Evolutionary conservation across 306 rosid species (phyloP).

Genomic region (Vigna nakashimae): DNA sequence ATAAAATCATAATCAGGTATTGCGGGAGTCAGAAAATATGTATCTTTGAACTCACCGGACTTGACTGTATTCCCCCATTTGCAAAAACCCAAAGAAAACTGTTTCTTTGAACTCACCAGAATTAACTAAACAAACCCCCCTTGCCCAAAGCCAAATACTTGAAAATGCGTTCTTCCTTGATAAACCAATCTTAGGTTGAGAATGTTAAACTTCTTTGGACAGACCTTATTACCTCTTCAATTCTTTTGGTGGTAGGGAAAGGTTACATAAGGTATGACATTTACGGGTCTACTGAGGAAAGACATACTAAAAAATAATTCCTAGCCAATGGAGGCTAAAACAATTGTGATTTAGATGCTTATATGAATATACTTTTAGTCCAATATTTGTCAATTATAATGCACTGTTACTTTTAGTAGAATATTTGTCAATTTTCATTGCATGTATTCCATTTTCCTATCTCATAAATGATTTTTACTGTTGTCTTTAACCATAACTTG

Average conservation of each 20-base stretch:
- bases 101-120: not conserved
- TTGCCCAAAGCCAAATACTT: not conserved
- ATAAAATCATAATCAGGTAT: not conserved
- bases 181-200: not conserved
- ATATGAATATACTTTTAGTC: not conserved
- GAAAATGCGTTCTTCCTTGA: not conserved
- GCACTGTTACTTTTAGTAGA: not conserved
- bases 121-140: too few relatives aligned
- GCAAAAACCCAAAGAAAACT: not conserved
- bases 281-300: not conserved
- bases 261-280: not conserved
- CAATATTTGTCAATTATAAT: too few relatives aligned
- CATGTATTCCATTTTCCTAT: not conserved
- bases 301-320: not conserved
- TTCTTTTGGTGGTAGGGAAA: not conserved
- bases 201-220: too few relatives aligned
- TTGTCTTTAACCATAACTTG: not conserved
- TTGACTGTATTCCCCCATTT: constrained; percentile 1
- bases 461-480: not conserved
- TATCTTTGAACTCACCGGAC: not conserved
- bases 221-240: not conserved
- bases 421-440: constrained; percentile 15
- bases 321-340: constrained; percentile 3
- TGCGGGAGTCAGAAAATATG: not conserved
- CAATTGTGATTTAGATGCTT: not conserved